A percentile compares a stretch with the other conserved stretches of the same genome.
Conservation (phyloP, 768 basidiomycete species). For the Boletus pseudopeckii region DNA sequence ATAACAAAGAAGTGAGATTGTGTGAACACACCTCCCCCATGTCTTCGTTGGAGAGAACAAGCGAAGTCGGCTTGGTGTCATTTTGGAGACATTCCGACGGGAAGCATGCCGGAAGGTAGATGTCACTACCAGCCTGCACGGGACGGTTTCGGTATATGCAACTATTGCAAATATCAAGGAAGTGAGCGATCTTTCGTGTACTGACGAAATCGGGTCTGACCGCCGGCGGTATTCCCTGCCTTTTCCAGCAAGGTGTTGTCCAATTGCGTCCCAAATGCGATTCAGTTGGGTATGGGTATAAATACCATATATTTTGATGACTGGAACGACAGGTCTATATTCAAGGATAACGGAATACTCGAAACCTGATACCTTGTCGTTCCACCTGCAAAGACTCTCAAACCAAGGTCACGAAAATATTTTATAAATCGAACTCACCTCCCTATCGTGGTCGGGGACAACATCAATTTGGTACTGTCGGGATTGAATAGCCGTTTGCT, state of each 20-base stretch:
- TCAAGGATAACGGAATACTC: not conserved
- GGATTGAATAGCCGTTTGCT: not conserved
- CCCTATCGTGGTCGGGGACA: slow-evolving; percentile 35
- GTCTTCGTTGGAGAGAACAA: slow-evolving; percentile 42
- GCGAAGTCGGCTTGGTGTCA: slow-evolving; percentile 16
- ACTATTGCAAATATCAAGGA: slow-evolving; percentile 24
- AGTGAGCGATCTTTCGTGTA: not conserved
- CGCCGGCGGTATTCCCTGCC: slow-evolving; percentile 53
- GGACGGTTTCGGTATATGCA: slow-evolving; percentile 44
- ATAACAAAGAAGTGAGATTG: not conserved
- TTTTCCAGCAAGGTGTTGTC: slow-evolving; percentile 38
- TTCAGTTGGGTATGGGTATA: slow-evolving; percentile 48
- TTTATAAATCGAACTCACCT: slow-evolving; percentile 17
- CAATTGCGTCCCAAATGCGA: slow-evolving; percentile 46
- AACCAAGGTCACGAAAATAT: not conserved
- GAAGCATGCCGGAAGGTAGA: slow-evolving; percentile 53
- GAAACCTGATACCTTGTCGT: slow-evolving; percentile 33
- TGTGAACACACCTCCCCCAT: slow-evolving; percentile 41
- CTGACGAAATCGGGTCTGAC: slow-evolving; percentile 26
- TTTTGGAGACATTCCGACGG: slow-evolving; percentile 34
- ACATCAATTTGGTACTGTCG: slow-evolving; percentile 50
- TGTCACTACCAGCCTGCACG: slow-evolving; percentile 34
- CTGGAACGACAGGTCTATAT: slow-evolving; percentile 22
- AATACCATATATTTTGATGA: slow-evolving; percentile 48
- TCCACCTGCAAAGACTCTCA: slow-evolving; percentile 33